These are phyloP conservation scores for Boechera divaricarpa DNA, from an alignment of 345 rosid species.

Conservation along the genomic window DNA sequence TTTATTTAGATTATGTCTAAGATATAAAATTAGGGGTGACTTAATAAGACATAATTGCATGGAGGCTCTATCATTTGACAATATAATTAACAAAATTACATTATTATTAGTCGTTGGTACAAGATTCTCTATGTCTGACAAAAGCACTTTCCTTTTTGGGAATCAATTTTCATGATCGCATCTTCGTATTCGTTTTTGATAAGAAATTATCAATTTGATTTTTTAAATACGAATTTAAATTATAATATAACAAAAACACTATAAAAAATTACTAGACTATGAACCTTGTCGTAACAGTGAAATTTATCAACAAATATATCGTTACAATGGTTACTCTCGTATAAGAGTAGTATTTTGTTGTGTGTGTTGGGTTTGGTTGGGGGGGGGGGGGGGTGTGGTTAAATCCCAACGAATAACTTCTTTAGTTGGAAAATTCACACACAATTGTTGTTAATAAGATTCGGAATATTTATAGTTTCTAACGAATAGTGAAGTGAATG, in stretches of 20 bases:
- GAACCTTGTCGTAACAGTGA: neutral
- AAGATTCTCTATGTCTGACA: conserved; percentile 1
- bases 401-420: neutral
- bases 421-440: neutral
- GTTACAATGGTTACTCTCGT: neutral
- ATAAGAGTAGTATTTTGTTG: neutral
- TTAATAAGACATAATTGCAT: conserved; percentile 5
- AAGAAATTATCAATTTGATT: neutral
- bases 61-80: conserved; percentile 20
- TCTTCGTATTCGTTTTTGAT: neutral
- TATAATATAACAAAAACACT: too few relatives aligned
- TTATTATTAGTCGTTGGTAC: neutral
- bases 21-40: conserved; percentile 14
- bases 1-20: neutral
- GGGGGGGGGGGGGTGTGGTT: neutral
- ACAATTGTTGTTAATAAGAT: neutral
- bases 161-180: neutral
- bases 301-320: neutral
- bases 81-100: neutral
- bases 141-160: neutral
- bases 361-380: too few relatives aligned
- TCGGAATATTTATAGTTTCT: neutral
- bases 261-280: too few relatives aligned
- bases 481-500: neutral
- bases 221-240: too few relatives aligned